These are phyloP conservation scores for Penicillium sp. DNA, from an alignment of 2,329 filamentous ascomycete genomes.

Conservation along the genomic window DNA sequence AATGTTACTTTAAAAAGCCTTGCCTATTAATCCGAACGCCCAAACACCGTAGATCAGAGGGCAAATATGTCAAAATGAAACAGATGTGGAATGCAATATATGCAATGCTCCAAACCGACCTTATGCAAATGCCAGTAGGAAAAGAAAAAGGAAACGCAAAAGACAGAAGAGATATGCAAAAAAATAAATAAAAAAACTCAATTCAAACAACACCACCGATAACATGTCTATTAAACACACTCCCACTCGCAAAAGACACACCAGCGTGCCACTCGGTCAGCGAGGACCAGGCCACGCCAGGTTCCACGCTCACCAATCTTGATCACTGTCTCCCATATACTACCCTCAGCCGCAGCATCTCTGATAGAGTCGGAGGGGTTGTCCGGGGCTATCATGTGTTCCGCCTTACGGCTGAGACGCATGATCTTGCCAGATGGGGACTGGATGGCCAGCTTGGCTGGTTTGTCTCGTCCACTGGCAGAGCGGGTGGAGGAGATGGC, in stretches of 20 bases:
- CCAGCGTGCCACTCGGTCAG: conserved; percentile 66
- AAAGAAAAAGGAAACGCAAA: conserved; percentile 8
- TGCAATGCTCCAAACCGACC: conserved; percentile 25
- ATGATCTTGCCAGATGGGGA: conserved; percentile 93
- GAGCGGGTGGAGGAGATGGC: conserved; percentile 56
- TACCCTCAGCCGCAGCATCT: conserved; percentile 51
- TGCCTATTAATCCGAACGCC: conserved; percentile 7
- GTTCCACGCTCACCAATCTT: conserved; percentile 65
- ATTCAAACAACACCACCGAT: background rate
- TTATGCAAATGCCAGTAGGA: conserved; percentile 27
- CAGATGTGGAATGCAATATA: conserved; percentile 5
- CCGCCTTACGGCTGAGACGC: conserved; percentile 55
- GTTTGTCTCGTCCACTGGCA: conserved; percentile 60
- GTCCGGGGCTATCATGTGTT: conserved; percentile 43
- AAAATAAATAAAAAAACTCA: conserved; percentile 1
- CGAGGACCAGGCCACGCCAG: conserved; percentile 64
- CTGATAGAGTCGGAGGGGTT: conserved; percentile 33
- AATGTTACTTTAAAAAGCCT: background rate
- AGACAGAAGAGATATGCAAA: conserved; percentile 2
- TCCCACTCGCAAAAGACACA: conserved; percentile 71
- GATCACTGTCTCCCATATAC: conserved; percentile 66
- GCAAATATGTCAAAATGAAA: conserved; percentile 2
- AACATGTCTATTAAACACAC: conserved; percentile 46
- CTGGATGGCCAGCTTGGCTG: conserved; percentile 93
- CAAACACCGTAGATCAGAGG: conserved; percentile 7